phyloP scores from a whole-genome alignment of 768 basidiomycete genomes.

The Collybiopsis confluens region DNA sequence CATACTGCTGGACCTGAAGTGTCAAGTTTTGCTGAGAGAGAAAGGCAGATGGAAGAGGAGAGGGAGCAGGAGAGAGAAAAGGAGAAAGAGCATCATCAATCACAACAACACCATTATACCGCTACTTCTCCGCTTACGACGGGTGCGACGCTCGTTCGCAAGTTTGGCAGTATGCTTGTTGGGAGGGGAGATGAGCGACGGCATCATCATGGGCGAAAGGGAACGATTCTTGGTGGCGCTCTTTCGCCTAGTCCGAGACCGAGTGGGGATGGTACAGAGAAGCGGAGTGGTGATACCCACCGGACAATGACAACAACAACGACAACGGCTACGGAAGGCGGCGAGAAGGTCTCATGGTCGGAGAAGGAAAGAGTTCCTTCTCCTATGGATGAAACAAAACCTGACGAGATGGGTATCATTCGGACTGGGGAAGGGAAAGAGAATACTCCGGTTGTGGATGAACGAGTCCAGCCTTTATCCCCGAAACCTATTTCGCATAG shows the following conservation, averaged over 20 bases:
- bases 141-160: conserved; percentile 70
- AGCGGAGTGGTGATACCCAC: conserved; percentile 1
- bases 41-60: conserved; percentile 22
- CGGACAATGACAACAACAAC: neutral
- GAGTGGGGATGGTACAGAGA: conserved; percentile 1
- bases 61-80: conserved; percentile 26
- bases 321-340: conserved; percentile 17
- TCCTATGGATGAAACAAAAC: conserved; percentile 18
- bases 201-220: conserved; percentile 36
- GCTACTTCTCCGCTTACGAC: conserved; percentile 38
- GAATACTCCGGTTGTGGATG: conserved; percentile 20
- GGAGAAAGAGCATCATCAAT: too few relatives aligned
- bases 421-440: conserved; percentile 20
- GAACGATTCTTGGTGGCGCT: conserved; percentile 36
- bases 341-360: conserved; percentile 23
- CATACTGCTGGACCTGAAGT: conserved; percentile 67
- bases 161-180: conserved; percentile 68
- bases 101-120: conserved; percentile 1
- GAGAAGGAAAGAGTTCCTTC: conserved; percentile 24
- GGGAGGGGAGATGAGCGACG: conserved; percentile 36
- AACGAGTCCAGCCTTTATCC: neutral
- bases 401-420: conserved; percentile 12
- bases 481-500: conserved; percentile 28
- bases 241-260: neutral
- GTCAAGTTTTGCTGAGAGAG: conserved; percentile 42